Conservation (phyloP, 805 yeast species). For the Zygosaccharomyces bisporus region DNA sequence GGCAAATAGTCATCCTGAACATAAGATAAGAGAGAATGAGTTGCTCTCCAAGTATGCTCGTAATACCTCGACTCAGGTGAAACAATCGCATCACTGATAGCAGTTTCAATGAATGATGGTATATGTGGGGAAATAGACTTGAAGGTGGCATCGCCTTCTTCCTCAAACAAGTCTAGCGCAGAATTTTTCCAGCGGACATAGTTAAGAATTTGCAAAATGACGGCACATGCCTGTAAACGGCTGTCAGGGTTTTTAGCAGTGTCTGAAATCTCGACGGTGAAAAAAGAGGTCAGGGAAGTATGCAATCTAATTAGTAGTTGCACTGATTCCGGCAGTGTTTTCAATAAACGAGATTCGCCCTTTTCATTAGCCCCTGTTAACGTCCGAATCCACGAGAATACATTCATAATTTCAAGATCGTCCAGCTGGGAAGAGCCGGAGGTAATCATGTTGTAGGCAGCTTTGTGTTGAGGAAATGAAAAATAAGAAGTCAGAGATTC, state of each 20-base stretch:
- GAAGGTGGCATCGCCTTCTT: constrained; percentile 22
- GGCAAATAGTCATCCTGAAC: constrained; percentile 25
- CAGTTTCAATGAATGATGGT: constrained; percentile 84
- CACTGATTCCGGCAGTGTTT: constrained; percentile 65
- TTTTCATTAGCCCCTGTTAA: constrained; percentile 42
- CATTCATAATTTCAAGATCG: constrained; percentile 57
- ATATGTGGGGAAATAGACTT: constrained; percentile 45
- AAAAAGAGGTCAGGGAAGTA: constrained; percentile 57
- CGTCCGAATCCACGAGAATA: constrained; percentile 65
- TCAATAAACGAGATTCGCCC: constrained; percentile 39
- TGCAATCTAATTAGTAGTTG: constrained; percentile 64
- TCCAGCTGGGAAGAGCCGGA: constrained; percentile 41
- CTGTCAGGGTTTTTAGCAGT: constrained; percentile 51
- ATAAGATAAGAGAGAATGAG: constrained; percentile 32
- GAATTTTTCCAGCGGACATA: constrained; percentile 67
- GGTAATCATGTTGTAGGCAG: constrained; percentile 20
- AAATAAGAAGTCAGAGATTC: constrained; percentile 56
- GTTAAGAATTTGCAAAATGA: constrained; percentile 61
- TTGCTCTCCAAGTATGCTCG: constrained; percentile 66
- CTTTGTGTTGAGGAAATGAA: constrained; percentile 24
- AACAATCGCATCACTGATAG: constrained; percentile 66
- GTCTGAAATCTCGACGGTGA: constrained; percentile 63
- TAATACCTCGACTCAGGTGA: constrained; percentile 77
- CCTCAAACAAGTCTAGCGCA: constrained; percentile 45
- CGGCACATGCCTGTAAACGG: constrained; percentile 64